Conservation (phyloP, 2,329 filamentous ascomycete species). For the Xylaria sp. region DNA sequence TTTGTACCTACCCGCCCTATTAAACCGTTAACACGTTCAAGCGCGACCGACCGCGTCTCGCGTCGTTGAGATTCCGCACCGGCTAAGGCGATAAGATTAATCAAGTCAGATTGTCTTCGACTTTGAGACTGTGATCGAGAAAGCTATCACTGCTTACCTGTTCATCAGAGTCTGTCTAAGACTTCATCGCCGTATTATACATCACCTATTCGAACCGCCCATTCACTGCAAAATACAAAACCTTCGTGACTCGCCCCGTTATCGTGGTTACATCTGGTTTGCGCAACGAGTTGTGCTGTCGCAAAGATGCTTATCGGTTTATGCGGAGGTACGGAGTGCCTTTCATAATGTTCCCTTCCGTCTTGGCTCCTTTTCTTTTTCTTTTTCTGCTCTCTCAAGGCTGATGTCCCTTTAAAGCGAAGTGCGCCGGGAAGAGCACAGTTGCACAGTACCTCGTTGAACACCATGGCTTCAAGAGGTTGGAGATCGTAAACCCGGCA, state of each 20-base stretch:
- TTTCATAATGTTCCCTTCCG: neutral
- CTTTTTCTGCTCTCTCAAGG: neutral
- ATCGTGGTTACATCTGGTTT: neutral
- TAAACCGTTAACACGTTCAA: neutral
- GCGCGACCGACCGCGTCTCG: neutral
- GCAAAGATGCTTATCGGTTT: slow-evolving; percentile 63
- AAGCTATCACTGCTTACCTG: no score
- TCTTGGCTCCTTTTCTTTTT: neutral
- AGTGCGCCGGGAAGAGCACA: slow-evolving; percentile 88
- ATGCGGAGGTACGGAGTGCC: slow-evolving; percentile 55
- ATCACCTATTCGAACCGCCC: neutral
- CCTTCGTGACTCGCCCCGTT: neutral
- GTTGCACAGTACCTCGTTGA: slow-evolving; percentile 83
- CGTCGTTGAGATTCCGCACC: neutral
- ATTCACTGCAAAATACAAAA: neutral
- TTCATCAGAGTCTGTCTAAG: neutral
- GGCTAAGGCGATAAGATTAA: neutral
- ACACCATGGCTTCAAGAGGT: slow-evolving; percentile 72
- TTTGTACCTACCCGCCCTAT: neutral
- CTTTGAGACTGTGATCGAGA: neutral
- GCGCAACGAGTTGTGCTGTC: neutral
- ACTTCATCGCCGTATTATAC: neutral
- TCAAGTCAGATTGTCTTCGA: neutral
- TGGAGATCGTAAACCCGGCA: slow-evolving; percentile 48
- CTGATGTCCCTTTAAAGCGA: slow-evolving; percentile 44